These are phyloP conservation scores for Ceratobasidium sp. DNA, from an alignment of 1,284 basidiomycete species.

Conservation along the genomic window DNA sequence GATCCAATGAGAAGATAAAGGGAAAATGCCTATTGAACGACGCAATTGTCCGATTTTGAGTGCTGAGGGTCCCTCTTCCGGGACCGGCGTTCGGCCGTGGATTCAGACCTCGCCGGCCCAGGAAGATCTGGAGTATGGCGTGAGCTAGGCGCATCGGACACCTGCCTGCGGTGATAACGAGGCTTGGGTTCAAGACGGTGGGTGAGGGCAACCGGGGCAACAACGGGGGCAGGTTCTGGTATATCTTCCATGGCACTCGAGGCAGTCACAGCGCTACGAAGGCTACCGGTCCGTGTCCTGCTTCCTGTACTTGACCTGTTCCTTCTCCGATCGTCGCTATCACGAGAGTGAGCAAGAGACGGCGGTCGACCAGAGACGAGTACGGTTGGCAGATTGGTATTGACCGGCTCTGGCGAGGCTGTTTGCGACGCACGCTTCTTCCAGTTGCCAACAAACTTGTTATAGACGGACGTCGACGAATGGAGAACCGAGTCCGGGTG, in stretches of 20 bases:
- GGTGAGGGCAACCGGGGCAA: not conserved
- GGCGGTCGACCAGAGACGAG: conserved; percentile 15
- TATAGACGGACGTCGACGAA: conserved; percentile 22
- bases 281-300: conserved; percentile 40
- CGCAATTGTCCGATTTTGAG: conserved; percentile 31
- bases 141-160: conserved; percentile 29
- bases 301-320: conserved; percentile 41
- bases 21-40: conserved; percentile 23
- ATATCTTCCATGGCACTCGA: not conserved
- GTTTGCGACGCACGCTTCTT: conserved; percentile 29
- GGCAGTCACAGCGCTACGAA: conserved; percentile 41
- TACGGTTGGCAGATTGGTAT: conserved; percentile 7
- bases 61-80: conserved; percentile 26
- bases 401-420: conserved; percentile 16
- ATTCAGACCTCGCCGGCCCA: conserved; percentile 24
- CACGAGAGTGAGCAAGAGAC: conserved; percentile 18
- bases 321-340: conserved; percentile 35
- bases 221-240: conserved; percentile 1
- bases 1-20: conserved; percentile 7
- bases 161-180: conserved; percentile 19
- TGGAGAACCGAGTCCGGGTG: conserved; percentile 11
- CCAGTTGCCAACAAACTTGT: conserved; percentile 34
- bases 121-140: conserved; percentile 11
- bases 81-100: conserved; percentile 9
- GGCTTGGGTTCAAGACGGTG: conserved; percentile 4